Percentiles rank a stretch among this genome's conserved stretches.
Conservation (phyloP, 176 grass and related monocot species). For the Pharus latifolius region DNA sequence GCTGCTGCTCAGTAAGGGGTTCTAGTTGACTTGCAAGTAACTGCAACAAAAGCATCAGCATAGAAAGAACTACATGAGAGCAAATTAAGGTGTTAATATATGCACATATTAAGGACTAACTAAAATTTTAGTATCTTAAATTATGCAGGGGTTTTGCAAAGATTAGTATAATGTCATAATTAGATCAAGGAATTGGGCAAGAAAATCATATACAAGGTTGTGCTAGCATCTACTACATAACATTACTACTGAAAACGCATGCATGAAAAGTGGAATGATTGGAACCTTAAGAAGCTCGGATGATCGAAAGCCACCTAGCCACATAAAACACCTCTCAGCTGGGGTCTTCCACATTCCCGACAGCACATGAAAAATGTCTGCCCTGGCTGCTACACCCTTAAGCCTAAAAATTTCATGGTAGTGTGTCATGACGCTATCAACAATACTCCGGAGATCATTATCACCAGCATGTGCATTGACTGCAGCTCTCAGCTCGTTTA, state of each 20-base stretch:
- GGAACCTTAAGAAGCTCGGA: slow-evolving; percentile 55
- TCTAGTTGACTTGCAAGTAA: slow-evolving; percentile 42
- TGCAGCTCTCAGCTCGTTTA: slow-evolving; percentile 30
- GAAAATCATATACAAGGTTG: no score
- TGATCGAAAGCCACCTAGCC: slow-evolving; percentile 41
- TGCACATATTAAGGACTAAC: no score
- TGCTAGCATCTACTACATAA: no score
- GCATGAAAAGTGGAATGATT: neutral
- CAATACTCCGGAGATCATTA: slow-evolving; percentile 23
- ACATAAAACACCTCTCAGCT: slow-evolving; percentile 52
- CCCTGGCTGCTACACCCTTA: slow-evolving; percentile 35
- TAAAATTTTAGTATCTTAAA: no score
- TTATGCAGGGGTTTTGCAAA: no score
- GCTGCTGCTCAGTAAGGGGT: slow-evolving; percentile 52
- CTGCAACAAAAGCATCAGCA: neutral
- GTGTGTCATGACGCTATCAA: slow-evolving; percentile 26
- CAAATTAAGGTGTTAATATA: no score
- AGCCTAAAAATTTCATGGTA: slow-evolving; percentile 42
- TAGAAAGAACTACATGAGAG: neutral
- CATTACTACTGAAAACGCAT: no score
- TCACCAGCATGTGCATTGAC: slow-evolving; percentile 34
- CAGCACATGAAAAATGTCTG: slow-evolving; percentile 44
- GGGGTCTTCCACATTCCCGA: slow-evolving; percentile 60
- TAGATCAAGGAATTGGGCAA: no score
- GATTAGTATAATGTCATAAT: no score